Evolutionary conservation across 371 early-diverging fungal genomes (phyloP), one percentile per base, ranked within the genome.

Genomic region (Entomophthora muscae): DNA sequence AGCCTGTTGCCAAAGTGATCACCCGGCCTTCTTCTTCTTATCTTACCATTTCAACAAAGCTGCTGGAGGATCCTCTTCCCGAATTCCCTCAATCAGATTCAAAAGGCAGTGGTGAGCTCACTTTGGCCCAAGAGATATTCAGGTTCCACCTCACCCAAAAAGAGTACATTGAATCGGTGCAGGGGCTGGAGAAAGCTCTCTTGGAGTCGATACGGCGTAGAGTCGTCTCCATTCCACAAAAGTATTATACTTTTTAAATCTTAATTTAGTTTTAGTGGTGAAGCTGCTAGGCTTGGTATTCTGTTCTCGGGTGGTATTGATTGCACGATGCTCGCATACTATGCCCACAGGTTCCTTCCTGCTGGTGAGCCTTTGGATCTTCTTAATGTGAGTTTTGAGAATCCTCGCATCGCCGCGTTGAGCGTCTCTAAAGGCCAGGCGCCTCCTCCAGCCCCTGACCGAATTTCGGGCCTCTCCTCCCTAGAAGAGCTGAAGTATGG

Each of bases 281-380:
- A 3, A 23, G 13, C 28, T 5, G 22, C 53, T 22, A 74, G 88
- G 17, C 76, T 92, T 0, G 92, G 84, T 0, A 78, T 96, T 26
- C 68, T 97, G 54, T 97, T 97, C 67, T 95, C 95, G 0, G 97
- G 97, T 27, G 97, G 97, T 1, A 69, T 97, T 1, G 97, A 97
- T 69, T 97, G 94, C 72, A 83, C 85, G 1, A 74, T 82, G 32
- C 73, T 97, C 5, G 95, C 95, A 0, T 88, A 85, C 0, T 72
- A 93, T 2, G 84, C 86, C 0, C 76, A 90, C 66, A 69, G 69
- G 10, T 72, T 81, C 54, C 66, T 95, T 1, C 89, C 92, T 0
- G 53, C 66, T 0, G 68, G 75, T 1, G 88, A 87, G 63, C 79
- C 88, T 0, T 90, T 95, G 53, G 95, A 97, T 70, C 71, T 97